Evolutionary conservation across 768 basidiomycete genomes (phyloP).

Genomic region (Neoboletus subvelutipes): DNA sequence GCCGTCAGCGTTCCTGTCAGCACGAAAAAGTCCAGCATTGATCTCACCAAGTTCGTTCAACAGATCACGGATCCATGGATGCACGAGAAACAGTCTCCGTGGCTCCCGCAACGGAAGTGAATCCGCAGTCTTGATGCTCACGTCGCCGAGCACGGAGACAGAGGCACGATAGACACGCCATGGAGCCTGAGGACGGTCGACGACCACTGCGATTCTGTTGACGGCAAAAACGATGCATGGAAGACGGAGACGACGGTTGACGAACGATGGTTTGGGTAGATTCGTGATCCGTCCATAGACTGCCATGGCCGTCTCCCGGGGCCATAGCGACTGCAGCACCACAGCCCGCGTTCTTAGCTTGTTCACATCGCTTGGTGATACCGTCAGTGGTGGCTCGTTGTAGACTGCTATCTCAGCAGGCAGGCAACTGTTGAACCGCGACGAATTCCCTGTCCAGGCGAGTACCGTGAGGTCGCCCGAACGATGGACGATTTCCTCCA

Average conservation of each 20-base stretch:
- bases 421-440: constrained; percentile 3
- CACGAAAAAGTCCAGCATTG: not conserved
- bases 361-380: not conserved
- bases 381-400: not conserved
- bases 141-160: not conserved
- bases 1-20: not conserved
- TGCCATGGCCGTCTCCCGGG: not conserved
- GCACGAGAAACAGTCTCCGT: not conserved
- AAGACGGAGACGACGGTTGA: constrained; percentile 1
- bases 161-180: not conserved
- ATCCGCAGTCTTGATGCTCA: not conserved
- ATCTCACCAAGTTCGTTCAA: not conserved
- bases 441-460: constrained; percentile 2
- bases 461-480: constrained; percentile 5
- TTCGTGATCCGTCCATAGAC: not conserved
- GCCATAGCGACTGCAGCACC: not conserved
- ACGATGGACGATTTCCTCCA: constrained; percentile 7
- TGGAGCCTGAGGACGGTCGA: not conserved
- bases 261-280: constrained; percentile 1
- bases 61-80: constrained; percentile 4
- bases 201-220: not conserved
- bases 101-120: not conserved
- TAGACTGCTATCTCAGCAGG: constrained; percentile 4
- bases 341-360: not conserved
- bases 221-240: constrained; percentile 3